Base-by-base conservation (phyloP, 108 stramenopile species). In the Skeletonema potamos region DNA sequence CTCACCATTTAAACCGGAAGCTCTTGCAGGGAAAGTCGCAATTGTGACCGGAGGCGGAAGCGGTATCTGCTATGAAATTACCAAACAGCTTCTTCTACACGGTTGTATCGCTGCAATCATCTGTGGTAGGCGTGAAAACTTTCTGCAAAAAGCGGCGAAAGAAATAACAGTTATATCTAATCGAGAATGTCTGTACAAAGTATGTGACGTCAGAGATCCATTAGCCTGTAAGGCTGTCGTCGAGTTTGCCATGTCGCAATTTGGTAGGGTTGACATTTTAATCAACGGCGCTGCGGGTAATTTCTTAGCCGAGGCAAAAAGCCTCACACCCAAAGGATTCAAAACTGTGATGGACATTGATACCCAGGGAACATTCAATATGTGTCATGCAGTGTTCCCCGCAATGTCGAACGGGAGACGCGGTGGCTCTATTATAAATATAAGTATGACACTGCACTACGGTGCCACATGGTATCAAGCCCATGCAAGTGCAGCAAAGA, bases 281-380 rank as follows among this genome's bases (percentile, higher is more conserved):
- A 80, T 96, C 15, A 93, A 96, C 71, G 91, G 89, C 17, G 97
- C 97, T 1, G 97, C 97, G 1, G 97, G 97, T 32, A 97, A 97
- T 68, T 97, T 97, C 75, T 75, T 97, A 13, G 87, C 93, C 2
- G 84, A 89, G 57, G 97, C 94, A 3, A 74, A 88, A 55, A 81
- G 79, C 48, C 75, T 97, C 33, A 83, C 66, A 30, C 93, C 95
- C n/a, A 96, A 96, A 77, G 96, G 92, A 33, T 92, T 90, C 77
- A 83, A 86, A 27, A 97, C 97, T 30, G 97, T 97, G 2, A 90
- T 97, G 92, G 94, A 94, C 20, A 97, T 97, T 57, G 97, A 97
- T 80, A 78, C 93, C 6, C 54, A 89, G 56, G 97, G 97, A 13
- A 92, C 94, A 10, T 97, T 91, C 70, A 93, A 97, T 56, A 96